Evolutionary conservation across 306 rosid genomes (phyloP).

Genomic region (Prunus mira): DNA sequence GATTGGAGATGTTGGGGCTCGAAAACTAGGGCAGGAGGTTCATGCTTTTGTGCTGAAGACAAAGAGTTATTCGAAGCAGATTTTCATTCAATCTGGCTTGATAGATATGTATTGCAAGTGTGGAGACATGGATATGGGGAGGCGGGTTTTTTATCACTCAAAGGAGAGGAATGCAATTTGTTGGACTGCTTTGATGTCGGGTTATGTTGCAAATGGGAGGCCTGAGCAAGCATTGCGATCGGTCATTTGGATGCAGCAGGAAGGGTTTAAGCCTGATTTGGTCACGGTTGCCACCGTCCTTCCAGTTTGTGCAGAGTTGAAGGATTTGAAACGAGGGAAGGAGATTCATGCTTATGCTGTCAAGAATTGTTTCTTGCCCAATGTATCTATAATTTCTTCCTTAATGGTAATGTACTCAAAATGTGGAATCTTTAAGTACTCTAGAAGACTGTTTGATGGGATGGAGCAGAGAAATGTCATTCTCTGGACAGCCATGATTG

Average conservation of each 20-base stretch:
- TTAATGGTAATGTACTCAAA: slow-evolving; percentile 77
- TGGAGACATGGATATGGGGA: slow-evolving; percentile 59
- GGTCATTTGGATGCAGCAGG: slow-evolving; percentile 88
- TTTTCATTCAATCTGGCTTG: slow-evolving; percentile 65
- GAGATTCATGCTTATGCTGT: slow-evolving; percentile 77
- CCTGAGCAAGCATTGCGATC: slow-evolving; percentile 74
- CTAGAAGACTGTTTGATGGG: slow-evolving; percentile 44
- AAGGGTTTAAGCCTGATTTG: slow-evolving; percentile 75
- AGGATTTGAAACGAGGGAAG: slow-evolving; percentile 59
- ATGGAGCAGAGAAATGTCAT: slow-evolving; percentile 61
- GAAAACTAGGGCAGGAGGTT: slow-evolving; percentile 57
- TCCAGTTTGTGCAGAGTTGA: slow-evolving; percentile 75
- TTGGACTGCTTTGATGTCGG: slow-evolving; percentile 86
- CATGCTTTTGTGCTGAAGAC: slow-evolving; percentile 76
- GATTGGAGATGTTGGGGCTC: slow-evolving; percentile 50
- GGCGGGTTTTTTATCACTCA: slow-evolving; percentile 62
- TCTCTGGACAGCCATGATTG: slow-evolving; percentile 82
- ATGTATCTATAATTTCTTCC: slow-evolving; percentile 57
- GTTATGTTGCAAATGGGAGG: slow-evolving; percentile 67
- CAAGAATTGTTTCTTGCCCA: slow-evolving; percentile 67
- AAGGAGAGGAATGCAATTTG: slow-evolving; percentile 68
- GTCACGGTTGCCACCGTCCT: slow-evolving; percentile 68
- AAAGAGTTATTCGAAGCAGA: slow-evolving; percentile 46
- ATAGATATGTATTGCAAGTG: slow-evolving; percentile 91
- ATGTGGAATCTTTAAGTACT: slow-evolving; percentile 54